Base-by-base conservation (phyloP, 2,329 filamentous ascomycete genomes). In the Ascomycota sp. region DNA sequence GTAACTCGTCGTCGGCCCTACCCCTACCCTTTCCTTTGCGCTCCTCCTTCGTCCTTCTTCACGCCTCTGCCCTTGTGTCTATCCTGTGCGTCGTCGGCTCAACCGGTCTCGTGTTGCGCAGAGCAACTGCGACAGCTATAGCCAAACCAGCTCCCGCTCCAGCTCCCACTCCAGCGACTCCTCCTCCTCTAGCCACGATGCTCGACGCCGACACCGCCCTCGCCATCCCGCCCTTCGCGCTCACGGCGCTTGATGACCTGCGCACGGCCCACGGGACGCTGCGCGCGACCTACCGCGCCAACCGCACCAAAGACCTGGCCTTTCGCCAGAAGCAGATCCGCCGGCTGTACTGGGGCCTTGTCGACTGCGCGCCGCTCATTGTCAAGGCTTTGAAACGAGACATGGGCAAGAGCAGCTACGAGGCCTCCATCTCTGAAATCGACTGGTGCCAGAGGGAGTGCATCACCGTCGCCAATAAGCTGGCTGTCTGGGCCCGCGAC, bases 301-400 rank as follows among this genome's bases (percentile, higher is more conserved):
- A 83, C 50, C 78, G 75, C 56, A 94, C 85, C 26, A 82, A 82
- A 47, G 66, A 80, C 32, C 48, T 94, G 35, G 67, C 80, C 44
- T 95, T 77, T 58, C 74, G 89, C 38, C 61, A 85, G 37, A 63
- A 70, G 32, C 89, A 95, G 63, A 70, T 98, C 36, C 77, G 85
- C 42, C 86, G 83, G 64, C 73, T 95, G 33, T 95, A 93, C 61
- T 95, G 89, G 89, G 83, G 69, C 7, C 52, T 94, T 40, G 72
- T 72, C 39, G 86, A 95, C 59, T 75, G 80, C 48, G 65, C 73
- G 33, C 59, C 70, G 27, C 66, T 75, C 41, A 63, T 95, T 36
- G 48, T 70, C 39, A 77, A 81, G 49, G 82, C 86, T 15, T 68
- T 82, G 47, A 63, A 68, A 47, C 62, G 67, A 41, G 89, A 98